These are phyloP conservation scores for Ceratocystis cubensis DNA, from an alignment of 2,329 filamentous ascomycete genomes.

Conservation along the genomic window DNA sequence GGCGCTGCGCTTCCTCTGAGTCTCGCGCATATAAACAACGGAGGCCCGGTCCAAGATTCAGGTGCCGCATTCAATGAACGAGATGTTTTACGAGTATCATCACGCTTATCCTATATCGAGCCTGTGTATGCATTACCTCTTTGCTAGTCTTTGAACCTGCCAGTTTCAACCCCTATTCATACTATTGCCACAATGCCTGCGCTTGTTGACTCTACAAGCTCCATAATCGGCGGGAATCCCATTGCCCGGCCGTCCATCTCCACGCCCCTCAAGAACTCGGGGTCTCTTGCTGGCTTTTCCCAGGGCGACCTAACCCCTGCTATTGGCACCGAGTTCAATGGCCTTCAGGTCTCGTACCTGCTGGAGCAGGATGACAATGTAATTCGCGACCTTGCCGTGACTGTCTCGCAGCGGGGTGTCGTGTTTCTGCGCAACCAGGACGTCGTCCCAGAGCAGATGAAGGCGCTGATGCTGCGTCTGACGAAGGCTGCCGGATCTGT, in stretches of 20 bases:
- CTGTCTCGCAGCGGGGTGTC: slow-evolving; percentile 49
- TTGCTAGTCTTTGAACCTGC: too few relatives aligned
- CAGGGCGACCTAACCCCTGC: slow-evolving; percentile 40
- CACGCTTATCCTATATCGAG: too few relatives aligned
- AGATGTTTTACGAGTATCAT: too few relatives aligned
- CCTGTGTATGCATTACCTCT: too few relatives aligned
- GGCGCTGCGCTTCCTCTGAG: too few relatives aligned
- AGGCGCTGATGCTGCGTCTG: slow-evolving; percentile 45
- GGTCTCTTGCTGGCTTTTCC: slow-evolving; percentile 33
- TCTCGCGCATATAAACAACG: not conserved
- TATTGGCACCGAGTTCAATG: slow-evolving; percentile 43
- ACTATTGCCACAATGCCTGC: slow-evolving; percentile 14
- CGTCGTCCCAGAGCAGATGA: slow-evolving; percentile 46
- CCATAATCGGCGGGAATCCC: slow-evolving; percentile 18
- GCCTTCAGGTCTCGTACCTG: slow-evolving; percentile 35
- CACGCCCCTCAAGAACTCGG: slow-evolving; percentile 28
- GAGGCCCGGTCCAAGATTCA: not conserved
- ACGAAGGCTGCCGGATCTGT: slow-evolving; percentile 42
- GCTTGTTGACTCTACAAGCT: not conserved
- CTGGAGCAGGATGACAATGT: slow-evolving; percentile 44
- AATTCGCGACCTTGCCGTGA: slow-evolving; percentile 48
- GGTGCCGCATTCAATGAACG: too few relatives aligned
- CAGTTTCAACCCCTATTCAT: not conserved
- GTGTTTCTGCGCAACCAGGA: slow-evolving; percentile 53
- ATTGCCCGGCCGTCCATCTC: slow-evolving; percentile 11